These are phyloP conservation scores for Gilbertella persicaria DNA, from an alignment of 371 early-diverging fungal species.

Conservation along the genomic window DNA sequence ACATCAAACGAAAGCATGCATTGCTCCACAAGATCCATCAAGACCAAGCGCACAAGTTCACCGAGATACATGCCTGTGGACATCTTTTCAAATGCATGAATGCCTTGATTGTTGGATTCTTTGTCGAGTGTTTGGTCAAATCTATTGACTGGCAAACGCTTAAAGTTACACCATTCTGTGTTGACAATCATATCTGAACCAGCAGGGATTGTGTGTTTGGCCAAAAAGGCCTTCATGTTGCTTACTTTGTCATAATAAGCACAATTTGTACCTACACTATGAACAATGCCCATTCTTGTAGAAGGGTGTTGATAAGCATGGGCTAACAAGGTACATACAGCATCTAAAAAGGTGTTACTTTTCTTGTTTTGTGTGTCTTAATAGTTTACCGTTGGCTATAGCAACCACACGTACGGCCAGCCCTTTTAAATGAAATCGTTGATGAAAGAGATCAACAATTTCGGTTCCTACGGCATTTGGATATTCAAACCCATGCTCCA, in stretches of 20 bases:
- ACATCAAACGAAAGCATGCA: slow-evolving; percentile 57
- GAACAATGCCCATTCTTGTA: slow-evolving; percentile 87
- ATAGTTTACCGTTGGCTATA: slow-evolving; percentile 51
- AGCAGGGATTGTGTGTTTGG: slow-evolving; percentile 15
- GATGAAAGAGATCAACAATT: slow-evolving; percentile 40
- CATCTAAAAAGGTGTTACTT: slow-evolving; percentile 54
- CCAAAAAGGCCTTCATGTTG: slow-evolving; percentile 37
- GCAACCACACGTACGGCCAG: slow-evolving; percentile 50
- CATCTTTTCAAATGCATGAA: slow-evolving; percentile 91
- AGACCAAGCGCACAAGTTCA: slow-evolving; percentile 80
- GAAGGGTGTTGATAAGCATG: slow-evolving; percentile 87
- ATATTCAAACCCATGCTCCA: slow-evolving; percentile 49
- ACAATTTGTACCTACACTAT: slow-evolving; percentile 95
- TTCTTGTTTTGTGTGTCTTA: not conserved
- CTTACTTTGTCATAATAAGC: slow-evolving; percentile 74
- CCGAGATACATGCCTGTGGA: slow-evolving; percentile 93
- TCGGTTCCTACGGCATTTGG: slow-evolving; percentile 46
- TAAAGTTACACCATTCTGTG: slow-evolving; percentile 86
- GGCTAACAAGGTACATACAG: slow-evolving; percentile 89
- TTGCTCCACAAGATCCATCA: slow-evolving; percentile 72
- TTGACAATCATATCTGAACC: slow-evolving; percentile 81
- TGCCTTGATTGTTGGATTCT: slow-evolving; percentile 69
- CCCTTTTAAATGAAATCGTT: slow-evolving; percentile 40
- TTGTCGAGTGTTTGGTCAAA: slow-evolving; percentile 81
- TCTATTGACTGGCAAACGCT: slow-evolving; percentile 70